Evolutionary conservation across 495 filamentous ascomycete species (phyloP).

Genomic region (Diplogelasinospora grovesii): DNA sequence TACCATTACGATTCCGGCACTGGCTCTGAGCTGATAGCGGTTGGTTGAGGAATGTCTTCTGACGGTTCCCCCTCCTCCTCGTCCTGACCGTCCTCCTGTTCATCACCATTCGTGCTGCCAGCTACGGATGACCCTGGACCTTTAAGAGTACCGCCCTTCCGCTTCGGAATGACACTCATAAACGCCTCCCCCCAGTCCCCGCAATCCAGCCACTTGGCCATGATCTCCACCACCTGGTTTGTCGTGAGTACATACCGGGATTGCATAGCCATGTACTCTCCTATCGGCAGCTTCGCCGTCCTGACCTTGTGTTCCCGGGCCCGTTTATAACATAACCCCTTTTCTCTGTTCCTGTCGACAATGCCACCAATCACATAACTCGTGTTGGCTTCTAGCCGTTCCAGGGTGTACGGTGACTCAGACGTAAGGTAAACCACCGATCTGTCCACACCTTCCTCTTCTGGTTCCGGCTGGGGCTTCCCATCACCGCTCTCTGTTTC

Average conservation of each 20-base stretch:
- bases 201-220: conserved; percentile 82
- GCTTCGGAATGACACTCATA: conserved; percentile 71
- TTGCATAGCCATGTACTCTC: conserved; percentile 83
- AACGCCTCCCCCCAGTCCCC: conserved; percentile 91
- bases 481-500: conserved; percentile 1
- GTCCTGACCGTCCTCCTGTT: conserved; percentile 8
- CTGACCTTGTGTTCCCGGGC: conserved; percentile 67
- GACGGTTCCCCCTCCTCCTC: neutral
- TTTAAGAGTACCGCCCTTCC: conserved; percentile 66
- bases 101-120: conserved; percentile 19
- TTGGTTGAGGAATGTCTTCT: no score
- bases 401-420: conserved; percentile 76
- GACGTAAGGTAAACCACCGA: conserved; percentile 77
- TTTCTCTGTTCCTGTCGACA: conserved; percentile 92
- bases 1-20: no score
- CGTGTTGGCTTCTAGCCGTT: conserved; percentile 71
- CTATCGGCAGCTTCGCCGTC: conserved; percentile 88
- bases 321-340: conserved; percentile 82
- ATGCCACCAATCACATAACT: conserved; percentile 92
- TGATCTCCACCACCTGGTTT: conserved; percentile 95
- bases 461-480: neutral
- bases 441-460: conserved; percentile 29
- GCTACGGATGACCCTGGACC: conserved; percentile 20
- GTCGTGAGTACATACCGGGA: conserved; percentile 78
- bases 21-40: no score